A percentile compares a stretch with the other conserved stretches of the same genome.
phyloP scores from a whole-genome alignment of 768 basidiomycete species.

The Suillus weaverae region DNA sequence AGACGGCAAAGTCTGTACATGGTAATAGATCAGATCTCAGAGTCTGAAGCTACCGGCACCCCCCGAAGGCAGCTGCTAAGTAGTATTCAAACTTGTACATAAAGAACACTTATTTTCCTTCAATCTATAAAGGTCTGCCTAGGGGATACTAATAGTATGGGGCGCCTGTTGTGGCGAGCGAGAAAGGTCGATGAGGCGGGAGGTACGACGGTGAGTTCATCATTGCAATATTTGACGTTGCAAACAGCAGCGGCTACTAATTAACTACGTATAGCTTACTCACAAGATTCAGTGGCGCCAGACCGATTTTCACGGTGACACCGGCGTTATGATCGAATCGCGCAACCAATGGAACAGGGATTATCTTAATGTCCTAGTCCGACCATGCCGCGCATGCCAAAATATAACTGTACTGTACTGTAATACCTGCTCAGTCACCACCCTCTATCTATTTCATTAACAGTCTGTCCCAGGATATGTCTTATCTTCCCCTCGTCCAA shows the following conservation, averaged over 20 bases:
- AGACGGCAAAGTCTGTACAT: neutral
- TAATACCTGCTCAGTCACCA: neutral
- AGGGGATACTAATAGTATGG: neutral
- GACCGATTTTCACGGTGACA: too few relatives aligned
- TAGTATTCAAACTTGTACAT: conserved; percentile 34
- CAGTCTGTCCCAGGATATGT: neutral
- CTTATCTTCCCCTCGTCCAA: neutral
- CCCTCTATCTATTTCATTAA: neutral
- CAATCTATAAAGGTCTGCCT: neutral
- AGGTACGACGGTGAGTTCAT: neutral
- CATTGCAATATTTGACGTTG: neutral
- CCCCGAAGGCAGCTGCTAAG: too few relatives aligned
- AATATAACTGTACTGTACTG: neutral
- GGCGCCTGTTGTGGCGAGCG: neutral
- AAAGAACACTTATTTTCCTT: neutral
- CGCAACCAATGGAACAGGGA: neutral
- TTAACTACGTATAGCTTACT: neutral
- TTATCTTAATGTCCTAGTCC: neutral
- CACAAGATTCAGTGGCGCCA: neutral
- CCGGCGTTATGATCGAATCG: neutral
- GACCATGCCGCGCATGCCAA: neutral
- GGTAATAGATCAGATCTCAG: neutral
- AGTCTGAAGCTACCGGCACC: neutral
- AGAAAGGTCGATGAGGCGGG: neutral
- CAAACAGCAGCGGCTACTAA: neutral